Base-by-base conservation (phyloP, 2,329 filamentous ascomycete species). In the Botrytis squamosa region DNA sequence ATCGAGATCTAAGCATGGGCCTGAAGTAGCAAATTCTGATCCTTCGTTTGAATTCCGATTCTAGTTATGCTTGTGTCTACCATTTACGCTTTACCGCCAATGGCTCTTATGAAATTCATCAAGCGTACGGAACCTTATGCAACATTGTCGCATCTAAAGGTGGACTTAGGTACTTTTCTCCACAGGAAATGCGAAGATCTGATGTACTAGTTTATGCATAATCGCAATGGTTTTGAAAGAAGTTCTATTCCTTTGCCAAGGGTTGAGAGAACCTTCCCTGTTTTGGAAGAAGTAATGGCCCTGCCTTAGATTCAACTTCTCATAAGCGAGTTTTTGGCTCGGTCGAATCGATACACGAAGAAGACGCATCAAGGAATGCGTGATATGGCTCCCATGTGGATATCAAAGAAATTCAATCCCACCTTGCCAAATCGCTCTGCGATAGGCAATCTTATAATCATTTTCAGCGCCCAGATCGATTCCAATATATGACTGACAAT, bases 351-450 rank as follows among this genome's bases (percentile, higher is more conserved):
- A 57, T 33, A 18, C 52, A 29, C 6, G 2, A 18, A 55, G 16
- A 29, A 57, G 14, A 29, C 14, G 52, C 7, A 57, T 57, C 52
- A 33, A 33, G n/a, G n/a, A 1, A 29, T n/a, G n/a, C n/a, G 14
- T 3, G n/a, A 55, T 55, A 14, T 55, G n/a, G 14, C 52, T 29
- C 7, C 16, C 52, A 29, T 57, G 3, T 57, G 25, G 52, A 5
- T 9, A 14, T 33, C n/a, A 4, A 57, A 57, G 0, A 7, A 57
- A 18, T 0, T 18, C 1, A 33, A 9, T 9, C 14, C 3, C 29
- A 29, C n/a, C 14, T 57, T 57, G 52, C 52, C 14, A 57, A 57
- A 33, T 29, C 14, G 1, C n/a, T 57, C 33, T 60, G 6, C 18
- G 29, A 18, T 60, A 33, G 3, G 33, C 2, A 29, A 2, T 3